Base-by-base conservation (phyloP, 2,329 filamentous ascomycete genomes). In the Aspergillus spinulosporus region DNA sequence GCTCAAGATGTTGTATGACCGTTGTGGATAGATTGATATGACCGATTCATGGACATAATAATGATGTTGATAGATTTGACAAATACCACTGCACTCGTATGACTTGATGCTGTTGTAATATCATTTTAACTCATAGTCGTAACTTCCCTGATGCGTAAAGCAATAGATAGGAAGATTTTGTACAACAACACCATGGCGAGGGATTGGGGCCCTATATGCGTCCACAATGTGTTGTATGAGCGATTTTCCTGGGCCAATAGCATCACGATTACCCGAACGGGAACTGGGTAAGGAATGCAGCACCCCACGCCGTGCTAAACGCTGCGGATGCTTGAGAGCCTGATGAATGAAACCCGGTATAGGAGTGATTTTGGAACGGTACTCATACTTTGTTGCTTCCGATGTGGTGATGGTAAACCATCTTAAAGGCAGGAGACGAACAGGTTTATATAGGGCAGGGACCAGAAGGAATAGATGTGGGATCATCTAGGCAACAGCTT, bases 401-500 rank as follows among this genome's bases (percentile, higher is more conserved):
- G 36, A 49, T 26, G 48, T 9, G 26, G 11, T 37, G 9, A 12
- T 37, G 34, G n/a, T 32, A 11, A 34, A 14, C 14, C 31, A 32
- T n/a, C 29, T 36, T n/a, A 14, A 12, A 9, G 8, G 26, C 15
- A 31, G 14, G 32, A 26, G 45, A 14, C 5, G 21, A n/a, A n/a
- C 36, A 32, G 44, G 46, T 50, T 49, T 55, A 55, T 50, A 55
- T 50, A 45, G 47, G 46, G 11, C 34, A 29, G 43, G 12, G 9
- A 43, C 11, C 3, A 36, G 29, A 21, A 45, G 42, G 12, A 44
- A 26, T 31, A 21, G 37, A 50, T 14, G 48, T 11, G 28, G 40
- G 42, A 29, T 48, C 37, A 49, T 52, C 49, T 56, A 56, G 54
- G 54, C 54, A 56, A 39, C 54, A 56, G 49, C 26, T 52, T 56